Percentiles rank a stretch among this genome's conserved stretches.
Conservation (phyloP, 192 early-diverging fungal genomes). For the Coemansia sp. region DNA sequence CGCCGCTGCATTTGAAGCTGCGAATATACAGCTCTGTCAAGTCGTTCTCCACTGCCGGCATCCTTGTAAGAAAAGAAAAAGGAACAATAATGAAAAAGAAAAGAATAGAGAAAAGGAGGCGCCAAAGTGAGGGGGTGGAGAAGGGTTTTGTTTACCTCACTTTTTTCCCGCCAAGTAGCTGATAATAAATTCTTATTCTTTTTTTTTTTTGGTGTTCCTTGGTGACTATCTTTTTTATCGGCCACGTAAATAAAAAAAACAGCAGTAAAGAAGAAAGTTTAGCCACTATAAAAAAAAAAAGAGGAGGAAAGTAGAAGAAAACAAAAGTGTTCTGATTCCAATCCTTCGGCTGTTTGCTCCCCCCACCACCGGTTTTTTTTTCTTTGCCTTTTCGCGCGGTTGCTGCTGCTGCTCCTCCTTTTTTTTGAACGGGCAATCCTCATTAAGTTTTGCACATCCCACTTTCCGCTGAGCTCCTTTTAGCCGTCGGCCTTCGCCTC, state of each 20-base stretch:
- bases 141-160: too few species aligned
- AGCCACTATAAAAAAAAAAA: too few species aligned
- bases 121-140: too few species aligned
- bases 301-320: too few species aligned
- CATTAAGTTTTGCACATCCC: neutral
- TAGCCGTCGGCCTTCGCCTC: too few species aligned
- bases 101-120: constrained; percentile 3
- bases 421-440: neutral
- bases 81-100: too few species aligned
- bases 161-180: too few species aligned
- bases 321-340: neutral
- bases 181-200: too few species aligned
- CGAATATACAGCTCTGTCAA: constrained; percentile 55
- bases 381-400: neutral
- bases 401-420: neutral
- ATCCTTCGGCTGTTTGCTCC: neutral
- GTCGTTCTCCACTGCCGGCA: constrained; percentile 49
- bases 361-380: neutral
- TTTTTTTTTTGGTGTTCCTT: too few species aligned
- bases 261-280: neutral
- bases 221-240: too few species aligned
- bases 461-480: too few species aligned
- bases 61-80: constrained; percentile 7
- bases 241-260: too few species aligned
- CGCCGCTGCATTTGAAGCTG: constrained; percentile 63